Evolutionary conservation across 495 filamentous ascomycete species (phyloP).

Genomic region (Copromyces sp.): DNA sequence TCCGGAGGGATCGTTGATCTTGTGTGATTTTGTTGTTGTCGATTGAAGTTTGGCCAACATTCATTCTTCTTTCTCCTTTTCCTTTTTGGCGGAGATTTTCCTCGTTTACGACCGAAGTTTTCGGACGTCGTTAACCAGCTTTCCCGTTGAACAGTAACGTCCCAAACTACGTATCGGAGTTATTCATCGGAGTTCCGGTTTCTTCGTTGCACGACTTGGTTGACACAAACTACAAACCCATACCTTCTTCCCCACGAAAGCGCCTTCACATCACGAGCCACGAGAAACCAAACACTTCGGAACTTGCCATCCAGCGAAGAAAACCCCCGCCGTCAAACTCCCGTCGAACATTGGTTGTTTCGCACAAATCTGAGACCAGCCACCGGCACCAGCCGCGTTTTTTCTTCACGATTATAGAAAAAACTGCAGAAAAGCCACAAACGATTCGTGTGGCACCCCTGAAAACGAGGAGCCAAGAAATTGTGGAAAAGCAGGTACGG

Average conservation of each 20-base stretch:
- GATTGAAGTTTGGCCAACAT: neutral
- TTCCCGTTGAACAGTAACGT: neutral
- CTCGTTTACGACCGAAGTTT: neutral
- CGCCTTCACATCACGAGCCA: neutral
- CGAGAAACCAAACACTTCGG: neutral
- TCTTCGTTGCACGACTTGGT: neutral
- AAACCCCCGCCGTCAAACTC: neutral
- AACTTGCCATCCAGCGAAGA: neutral
- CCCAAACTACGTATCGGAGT: neutral
- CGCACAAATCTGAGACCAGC: neutral
- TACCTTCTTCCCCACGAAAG: too few species aligned
- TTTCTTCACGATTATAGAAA: neutral
- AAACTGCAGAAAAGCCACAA: neutral
- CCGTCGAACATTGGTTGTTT: neutral
- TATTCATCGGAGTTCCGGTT: neutral
- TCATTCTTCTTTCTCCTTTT: neutral
- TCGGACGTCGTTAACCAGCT: neutral
- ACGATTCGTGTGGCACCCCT: neutral
- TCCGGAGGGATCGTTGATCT: too few species aligned
- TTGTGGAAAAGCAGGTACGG: neutral
- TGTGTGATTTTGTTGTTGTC: too few species aligned
- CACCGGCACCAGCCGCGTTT: neutral
- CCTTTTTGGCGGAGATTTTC: neutral
- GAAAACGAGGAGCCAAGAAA: neutral
- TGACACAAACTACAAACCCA: too few species aligned